Evolutionary conservation across 2,329 filamentous ascomycete genomes (phyloP), one percentile per base, ranked within the genome.

Genomic region (Ceratocystis alfenasii): DNA sequence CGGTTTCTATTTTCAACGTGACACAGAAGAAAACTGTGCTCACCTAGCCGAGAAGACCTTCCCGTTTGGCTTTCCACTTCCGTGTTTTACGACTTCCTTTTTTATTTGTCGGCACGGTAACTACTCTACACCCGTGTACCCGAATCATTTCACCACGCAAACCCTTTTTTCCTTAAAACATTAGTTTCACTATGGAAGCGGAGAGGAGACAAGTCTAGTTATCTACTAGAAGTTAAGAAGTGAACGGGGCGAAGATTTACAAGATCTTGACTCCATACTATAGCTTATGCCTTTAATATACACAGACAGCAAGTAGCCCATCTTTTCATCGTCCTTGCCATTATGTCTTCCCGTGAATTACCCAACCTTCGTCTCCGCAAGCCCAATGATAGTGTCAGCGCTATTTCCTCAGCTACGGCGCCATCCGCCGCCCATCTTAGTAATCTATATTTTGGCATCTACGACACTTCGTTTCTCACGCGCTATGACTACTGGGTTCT

Each of bases 401-500:
- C 36, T 41, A 1, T 1, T 12, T 15, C 15, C 15, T 44, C 41
- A 28, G 20, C 60, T 15, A 22, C n/a, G 20, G 50, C 61, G 7
- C 62, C 62, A 6, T 64, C 65, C 8, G 41, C 28, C 7, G 57
- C 59, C 33, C 22, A 63, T 48, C 63, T 64, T 20, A 28, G 6
- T 30, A 30, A 67, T 5, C 57, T 36, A 33, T 65, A 67, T 44
- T 65, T 63, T 25, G 15, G 20, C 59, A 46, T 67, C 48, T 67
- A 67, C 60, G 36, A 65, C 25, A 36, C 48, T 30, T 66, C 61
- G 1, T 65, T 67, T 61, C 68, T 69, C 65, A 63, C 7, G 68
- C 66, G 72, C 41, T 76, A 76, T 68, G 72, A 75, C 69, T 66
- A 70, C 65, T 72, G 70, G 64, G 73, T 76, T 44, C 70, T 76